These are phyloP conservation scores for Boletus sp. DNA, from an alignment of 768 basidiomycete genomes.

Conservation along the genomic window DNA sequence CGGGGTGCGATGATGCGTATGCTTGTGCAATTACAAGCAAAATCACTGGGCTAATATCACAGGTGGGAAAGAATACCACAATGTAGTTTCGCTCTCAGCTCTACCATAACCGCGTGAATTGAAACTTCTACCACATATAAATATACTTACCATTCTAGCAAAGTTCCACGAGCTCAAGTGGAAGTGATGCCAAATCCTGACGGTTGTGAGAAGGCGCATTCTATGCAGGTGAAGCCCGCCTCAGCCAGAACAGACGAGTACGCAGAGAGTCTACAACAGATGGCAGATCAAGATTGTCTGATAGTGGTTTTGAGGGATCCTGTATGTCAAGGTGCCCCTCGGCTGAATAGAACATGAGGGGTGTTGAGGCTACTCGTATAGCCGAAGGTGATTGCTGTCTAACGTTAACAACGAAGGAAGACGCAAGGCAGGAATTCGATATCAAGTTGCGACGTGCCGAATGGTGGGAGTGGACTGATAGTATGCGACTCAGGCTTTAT, in stretches of 20 bases:
- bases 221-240: slow-evolving; percentile 48
- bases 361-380: slow-evolving; percentile 49
- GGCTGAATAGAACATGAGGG: slow-evolving; percentile 50
- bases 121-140: not conserved
- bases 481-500: not conserved
- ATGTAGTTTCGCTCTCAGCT: slow-evolving; percentile 41
- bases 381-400: slow-evolving; percentile 36
- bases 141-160: slow-evolving; percentile 39
- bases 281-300: not conserved
- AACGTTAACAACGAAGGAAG: slow-evolving; percentile 32
- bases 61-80: slow-evolving; percentile 52
- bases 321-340: slow-evolving; percentile 35
- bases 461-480: not conserved
- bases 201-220: slow-evolving; percentile 38
- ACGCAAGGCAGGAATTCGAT: slow-evolving; percentile 3
- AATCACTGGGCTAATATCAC: slow-evolving; percentile 50
- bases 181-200: not conserved
- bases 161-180: slow-evolving; percentile 34
- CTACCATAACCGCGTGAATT: slow-evolving; percentile 24
- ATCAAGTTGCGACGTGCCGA: not conserved
- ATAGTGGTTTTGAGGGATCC: not conserved
- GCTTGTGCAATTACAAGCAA: slow-evolving; percentile 58
- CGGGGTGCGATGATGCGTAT: slow-evolving; percentile 67
- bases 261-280: slow-evolving; percentile 19
- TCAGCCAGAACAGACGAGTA: slow-evolving; percentile 42